Conservation (phyloP, 352 stramenopile species). For the Phytophthora multivora region DNA sequence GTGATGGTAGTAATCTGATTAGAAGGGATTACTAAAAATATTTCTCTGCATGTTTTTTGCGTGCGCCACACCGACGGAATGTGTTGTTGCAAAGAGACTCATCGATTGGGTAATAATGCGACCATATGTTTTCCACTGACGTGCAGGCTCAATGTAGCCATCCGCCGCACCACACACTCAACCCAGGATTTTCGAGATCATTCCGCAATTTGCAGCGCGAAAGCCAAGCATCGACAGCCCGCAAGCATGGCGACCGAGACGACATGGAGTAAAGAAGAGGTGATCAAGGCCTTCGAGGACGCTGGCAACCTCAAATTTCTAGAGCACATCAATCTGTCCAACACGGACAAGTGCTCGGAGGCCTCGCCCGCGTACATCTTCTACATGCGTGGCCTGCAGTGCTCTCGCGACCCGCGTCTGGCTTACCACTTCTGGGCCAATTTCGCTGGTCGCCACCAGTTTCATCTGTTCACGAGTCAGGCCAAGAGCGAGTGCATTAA, state of each 20-base stretch:
- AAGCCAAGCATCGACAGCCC: not conserved
- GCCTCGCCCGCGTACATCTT: conserved; percentile 52
- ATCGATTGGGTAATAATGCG: too few relatives aligned
- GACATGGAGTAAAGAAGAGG: conserved; percentile 52
- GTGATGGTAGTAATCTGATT: conserved; percentile 5
- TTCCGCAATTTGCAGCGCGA: conserved; percentile 17
- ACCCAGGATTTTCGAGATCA: conserved; percentile 1
- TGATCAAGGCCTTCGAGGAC: conserved; percentile 55
- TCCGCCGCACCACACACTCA: conserved; percentile 17
- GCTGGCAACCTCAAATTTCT: conserved; percentile 72
- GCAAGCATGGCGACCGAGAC: conserved; percentile 38
- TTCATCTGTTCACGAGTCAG: conserved; percentile 73
- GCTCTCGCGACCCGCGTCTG: conserved; percentile 65
- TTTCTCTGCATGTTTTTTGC: conserved; percentile 18
- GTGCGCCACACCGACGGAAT: conserved; percentile 20
- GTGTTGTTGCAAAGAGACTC: not conserved
- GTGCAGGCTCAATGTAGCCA: conserved; percentile 18
- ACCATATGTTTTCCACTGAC: too few relatives aligned
- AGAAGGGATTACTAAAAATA: not conserved
- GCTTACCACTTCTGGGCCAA: conserved; percentile 78
- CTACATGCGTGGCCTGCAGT: conserved; percentile 69
- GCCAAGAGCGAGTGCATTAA: conserved; percentile 63
- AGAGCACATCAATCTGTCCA: conserved; percentile 76
- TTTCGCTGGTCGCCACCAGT: conserved; percentile 65
- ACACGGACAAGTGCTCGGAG: conserved; percentile 58